Base-by-base conservation (phyloP, 768 basidiomycete genomes). In the Phylloporus scabripes region DNA sequence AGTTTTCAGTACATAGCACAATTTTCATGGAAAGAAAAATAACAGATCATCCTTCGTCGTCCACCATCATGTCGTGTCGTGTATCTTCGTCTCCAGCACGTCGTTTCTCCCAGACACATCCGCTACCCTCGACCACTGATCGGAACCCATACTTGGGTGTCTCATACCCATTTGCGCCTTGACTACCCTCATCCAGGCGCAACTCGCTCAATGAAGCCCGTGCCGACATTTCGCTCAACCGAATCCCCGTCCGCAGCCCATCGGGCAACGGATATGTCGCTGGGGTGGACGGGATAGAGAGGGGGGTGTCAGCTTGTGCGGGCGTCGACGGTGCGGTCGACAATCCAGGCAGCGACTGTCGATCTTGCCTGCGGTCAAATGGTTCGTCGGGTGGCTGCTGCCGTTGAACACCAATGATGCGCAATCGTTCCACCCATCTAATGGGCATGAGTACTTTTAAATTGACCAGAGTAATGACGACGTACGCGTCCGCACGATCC, bases 351-450 rank as follows among this genome's bases (percentile, higher is more conserved):
- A 67, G 34, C 6, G 66, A 56, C 7, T 50, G 48, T 14, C 58
- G 53, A 18, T 53, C 21, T 39, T 46, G 56, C 17, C 31, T 20
- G 24, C 46, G 34, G 40, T 59, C 57, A 10, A 41, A 52, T 28
- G 46, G 23, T 20, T 61, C 64, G 8, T 60, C 56, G 2, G 46
- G 9, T 52, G 46, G 57, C 56, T 51, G 65, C 64, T 66, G 76
- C 12, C 88, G 78, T 54, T 88, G 85, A 34, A 92, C 68, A 5
- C 91, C 90, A 34, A 93, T 78, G 28, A 84, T 74, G 2, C 86
- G 80, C 14, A 92, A 71, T 4, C 90, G 80, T 41, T 87, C 86
- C 29, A 92, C 86, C 91, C 91, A 93, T 37, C 86, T 88, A 5
- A 20, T 15, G 24, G 36, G 23, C 18, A 7, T 60, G 28, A 64